Conservation (phyloP, 1,284 basidiomycete species). For the Rhodotorula sp. region DNA sequence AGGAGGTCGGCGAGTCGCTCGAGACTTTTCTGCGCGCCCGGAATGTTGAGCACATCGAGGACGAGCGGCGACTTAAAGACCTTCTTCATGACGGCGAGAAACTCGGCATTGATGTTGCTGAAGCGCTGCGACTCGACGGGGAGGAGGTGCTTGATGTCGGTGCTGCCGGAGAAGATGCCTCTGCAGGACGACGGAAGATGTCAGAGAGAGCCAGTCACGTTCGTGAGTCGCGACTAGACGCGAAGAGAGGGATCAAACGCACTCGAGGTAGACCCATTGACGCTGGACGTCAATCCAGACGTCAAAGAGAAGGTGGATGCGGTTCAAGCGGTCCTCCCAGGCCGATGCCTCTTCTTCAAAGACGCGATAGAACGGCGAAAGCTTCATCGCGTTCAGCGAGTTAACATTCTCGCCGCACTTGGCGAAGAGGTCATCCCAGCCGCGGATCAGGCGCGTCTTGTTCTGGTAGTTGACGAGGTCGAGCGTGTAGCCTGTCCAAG, state of each 20-base stretch:
- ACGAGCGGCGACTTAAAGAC: constrained; percentile 99
- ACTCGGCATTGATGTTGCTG: constrained; percentile 98
- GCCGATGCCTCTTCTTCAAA: constrained; percentile 52
- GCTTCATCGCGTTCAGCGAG: constrained; percentile 92
- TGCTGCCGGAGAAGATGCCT: constrained; percentile 98
- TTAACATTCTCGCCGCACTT: constrained; percentile 96
- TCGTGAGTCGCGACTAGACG: too few species aligned
- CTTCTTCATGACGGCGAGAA: constrained; percentile 98
- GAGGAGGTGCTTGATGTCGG: constrained; percentile 96
- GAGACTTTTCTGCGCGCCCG: constrained; percentile 91
- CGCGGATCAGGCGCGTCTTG: constrained; percentile 91
- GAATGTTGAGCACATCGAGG: constrained; percentile 94
- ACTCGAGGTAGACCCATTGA: constrained; percentile 98
- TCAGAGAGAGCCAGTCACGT: too few species aligned
- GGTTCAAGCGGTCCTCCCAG: constrained; percentile 71
- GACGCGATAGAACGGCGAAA: constrained; percentile 92
- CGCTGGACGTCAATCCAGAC: constrained; percentile 99
- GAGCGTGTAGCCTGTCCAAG: constrained; percentile 92
- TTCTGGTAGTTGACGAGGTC: constrained; percentile 99
- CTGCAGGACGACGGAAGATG: constrained; percentile 15
- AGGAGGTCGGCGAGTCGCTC: constrained; percentile 94
- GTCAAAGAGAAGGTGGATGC: constrained; percentile 93
- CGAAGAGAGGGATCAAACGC: neutral
- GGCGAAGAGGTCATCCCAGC: constrained; percentile 97
- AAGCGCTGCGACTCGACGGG: constrained; percentile 96